Percentiles rank a stretch among this genome's conserved stretches.
Conservation (phyloP, 768 basidiomycete species). For the Pleurotus giganteus region DNA sequence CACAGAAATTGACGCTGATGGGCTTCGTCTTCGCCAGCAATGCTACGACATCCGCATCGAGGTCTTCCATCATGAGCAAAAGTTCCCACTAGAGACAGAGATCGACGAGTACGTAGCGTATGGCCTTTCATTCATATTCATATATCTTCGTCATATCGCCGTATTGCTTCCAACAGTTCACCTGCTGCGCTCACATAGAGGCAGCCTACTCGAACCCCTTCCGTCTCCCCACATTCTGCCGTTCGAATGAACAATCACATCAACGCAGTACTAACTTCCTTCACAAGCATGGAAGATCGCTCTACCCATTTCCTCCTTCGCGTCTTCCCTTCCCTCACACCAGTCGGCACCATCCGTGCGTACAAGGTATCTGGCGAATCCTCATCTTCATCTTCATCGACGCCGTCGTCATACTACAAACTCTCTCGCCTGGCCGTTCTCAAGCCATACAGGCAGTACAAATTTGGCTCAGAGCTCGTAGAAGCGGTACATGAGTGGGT, state of each 20-base stretch:
- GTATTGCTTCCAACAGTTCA: too few species aligned
- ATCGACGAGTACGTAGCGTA: slow-evolving; percentile 73
- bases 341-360: slow-evolving; percentile 71
- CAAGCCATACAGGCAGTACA: slow-evolving; percentile 58
- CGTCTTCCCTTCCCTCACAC: slow-evolving; percentile 54
- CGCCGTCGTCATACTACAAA: slow-evolving; percentile 56
- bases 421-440: slow-evolving; percentile 71
- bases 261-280: slow-evolving; percentile 13
- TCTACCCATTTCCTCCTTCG: slow-evolving; percentile 75
- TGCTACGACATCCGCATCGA: slow-evolving; percentile 62
- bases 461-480: slow-evolving; percentile 69
- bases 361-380: slow-evolving; percentile 29
- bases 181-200: too few species aligned
- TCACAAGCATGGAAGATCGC: slow-evolving; percentile 52
- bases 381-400: background rate
- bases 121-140: slow-evolving; percentile 2
- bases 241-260: too few species aligned
- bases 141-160: slow-evolving; percentile 7
- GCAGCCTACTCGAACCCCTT: too few species aligned
- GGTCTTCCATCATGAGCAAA: slow-evolving; percentile 66
- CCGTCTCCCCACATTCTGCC: too few species aligned
- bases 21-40: slow-evolving; percentile 49
- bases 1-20: background rate
- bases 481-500: slow-evolving; percentile 60
- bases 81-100: slow-evolving; percentile 72